These are phyloP conservation scores for Phaffia australis DNA, from an alignment of 768 basidiomycete species.

Conservation along the genomic window DNA sequence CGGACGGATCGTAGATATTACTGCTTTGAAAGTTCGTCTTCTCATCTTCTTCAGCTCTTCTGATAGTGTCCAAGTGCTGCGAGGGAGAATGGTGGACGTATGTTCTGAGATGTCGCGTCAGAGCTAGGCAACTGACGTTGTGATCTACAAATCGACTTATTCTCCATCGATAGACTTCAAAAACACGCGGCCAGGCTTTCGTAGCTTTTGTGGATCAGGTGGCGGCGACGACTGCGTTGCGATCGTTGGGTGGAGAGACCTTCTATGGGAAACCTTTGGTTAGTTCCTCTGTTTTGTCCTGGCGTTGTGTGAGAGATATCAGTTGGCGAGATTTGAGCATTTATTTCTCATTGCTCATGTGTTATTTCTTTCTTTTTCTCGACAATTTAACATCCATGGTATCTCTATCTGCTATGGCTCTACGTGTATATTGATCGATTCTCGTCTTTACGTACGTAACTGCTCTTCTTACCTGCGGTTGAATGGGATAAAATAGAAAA, in stretches of 20 bases:
- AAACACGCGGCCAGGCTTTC: conserved; percentile 24
- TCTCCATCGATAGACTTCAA: conserved; percentile 11
- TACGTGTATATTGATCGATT: too few relatives aligned
- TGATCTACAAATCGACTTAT: too few relatives aligned
- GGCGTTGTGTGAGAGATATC: neutral
- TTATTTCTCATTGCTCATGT: neutral
- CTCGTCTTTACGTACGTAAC: neutral
- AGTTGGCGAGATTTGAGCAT: neutral
- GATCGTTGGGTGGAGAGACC: conserved; percentile 18
- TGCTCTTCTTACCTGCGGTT: neutral
- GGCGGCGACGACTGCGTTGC: conserved; percentile 23
- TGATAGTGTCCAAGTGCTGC: neutral
- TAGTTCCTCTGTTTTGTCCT: neutral
- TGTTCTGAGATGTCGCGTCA: too few relatives aligned
- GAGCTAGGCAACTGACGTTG: too few relatives aligned
- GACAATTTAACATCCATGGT: neutral
- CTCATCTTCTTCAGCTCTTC: neutral
- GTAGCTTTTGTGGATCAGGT: conserved; percentile 24
- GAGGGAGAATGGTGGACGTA: too few relatives aligned
- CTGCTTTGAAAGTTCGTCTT: conserved; percentile 23
- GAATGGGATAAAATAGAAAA: conserved; percentile 9
- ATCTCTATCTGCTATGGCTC: neutral
- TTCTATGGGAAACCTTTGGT: conserved; percentile 27
- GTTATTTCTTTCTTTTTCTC: neutral
- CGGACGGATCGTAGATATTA: conserved; percentile 22